phyloP scores from a whole-genome alignment of 2,329 filamentous ascomycete genomes.

The Pseudogymnoascus sp. region DNA sequence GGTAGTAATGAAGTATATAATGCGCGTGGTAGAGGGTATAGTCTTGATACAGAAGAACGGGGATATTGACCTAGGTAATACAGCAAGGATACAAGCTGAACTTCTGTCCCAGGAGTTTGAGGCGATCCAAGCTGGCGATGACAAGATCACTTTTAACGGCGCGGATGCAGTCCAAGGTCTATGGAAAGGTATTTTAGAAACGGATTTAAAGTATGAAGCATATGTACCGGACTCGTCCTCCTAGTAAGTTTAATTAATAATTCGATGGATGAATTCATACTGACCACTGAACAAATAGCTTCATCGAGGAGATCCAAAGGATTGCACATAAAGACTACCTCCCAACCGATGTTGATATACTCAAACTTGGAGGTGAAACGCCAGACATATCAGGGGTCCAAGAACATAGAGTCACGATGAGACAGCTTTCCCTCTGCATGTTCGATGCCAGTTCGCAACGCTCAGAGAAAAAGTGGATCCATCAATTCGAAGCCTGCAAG shows the following conservation, averaged over 20 bases:
- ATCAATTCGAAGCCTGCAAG: not conserved
- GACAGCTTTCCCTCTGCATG: not conserved
- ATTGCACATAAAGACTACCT: not conserved
- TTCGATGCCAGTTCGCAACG: not conserved
- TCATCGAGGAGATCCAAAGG: not conserved
- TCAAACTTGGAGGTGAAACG: not conserved
- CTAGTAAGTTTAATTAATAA: not conserved
- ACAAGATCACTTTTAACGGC: not conserved
- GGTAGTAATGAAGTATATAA: not conserved
- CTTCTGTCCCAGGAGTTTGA: not conserved
- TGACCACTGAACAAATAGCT: not conserved
- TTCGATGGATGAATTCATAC: not conserved
- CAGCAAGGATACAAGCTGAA: not conserved
- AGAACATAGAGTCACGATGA: not conserved
- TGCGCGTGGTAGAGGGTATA: not conserved
- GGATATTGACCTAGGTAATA: not conserved
- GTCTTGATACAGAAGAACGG: not conserved
- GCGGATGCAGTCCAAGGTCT: not conserved
- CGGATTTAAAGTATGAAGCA: not conserved
- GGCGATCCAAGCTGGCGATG: not conserved
- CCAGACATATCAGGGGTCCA: not conserved
- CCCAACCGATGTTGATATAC: not conserved
- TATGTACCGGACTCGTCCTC: not conserved
- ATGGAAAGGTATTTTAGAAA: not conserved
- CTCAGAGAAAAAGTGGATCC: not conserved